phyloP scores from a whole-genome alignment of 768 basidiomycete species.

The Rickenella mellea region DNA sequence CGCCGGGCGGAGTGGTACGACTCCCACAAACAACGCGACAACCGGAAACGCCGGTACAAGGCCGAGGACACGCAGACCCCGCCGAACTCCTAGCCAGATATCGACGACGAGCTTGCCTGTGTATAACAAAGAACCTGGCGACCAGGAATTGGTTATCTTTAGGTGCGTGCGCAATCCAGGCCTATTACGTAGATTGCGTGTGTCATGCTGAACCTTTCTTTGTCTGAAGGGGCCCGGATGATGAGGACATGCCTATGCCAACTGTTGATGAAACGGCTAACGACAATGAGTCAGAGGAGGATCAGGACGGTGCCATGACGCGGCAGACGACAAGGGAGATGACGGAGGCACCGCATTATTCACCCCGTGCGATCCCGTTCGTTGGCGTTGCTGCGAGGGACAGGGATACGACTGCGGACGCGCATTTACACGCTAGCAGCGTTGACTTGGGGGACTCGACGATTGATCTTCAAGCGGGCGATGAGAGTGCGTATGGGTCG shows the following conservation, averaged over 20 bases:
- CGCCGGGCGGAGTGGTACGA: constrained; percentile 29
- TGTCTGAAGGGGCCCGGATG: not conserved
- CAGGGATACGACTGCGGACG: too few species aligned
- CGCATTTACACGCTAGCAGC: too few species aligned
- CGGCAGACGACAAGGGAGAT: not conserved
- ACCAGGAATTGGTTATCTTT: constrained; percentile 67
- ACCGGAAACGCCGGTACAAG: constrained; percentile 24
- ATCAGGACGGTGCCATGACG: constrained; percentile 17
- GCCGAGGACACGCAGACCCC: constrained; percentile 30
- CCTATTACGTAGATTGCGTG: not conserved
- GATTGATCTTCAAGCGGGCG: too few species aligned
- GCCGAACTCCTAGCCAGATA: constrained; percentile 70
- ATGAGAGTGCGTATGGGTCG: too few species aligned
- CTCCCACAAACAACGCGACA: constrained; percentile 14
- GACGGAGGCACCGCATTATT: not conserved
- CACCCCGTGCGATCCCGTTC: not conserved
- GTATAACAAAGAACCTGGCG: constrained; percentile 81
- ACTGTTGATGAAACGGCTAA: not conserved
- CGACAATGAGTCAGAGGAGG: constrained; percentile 17
- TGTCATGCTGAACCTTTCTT: not conserved
- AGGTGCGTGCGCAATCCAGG: constrained; percentile 33
- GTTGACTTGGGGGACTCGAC: too few species aligned
- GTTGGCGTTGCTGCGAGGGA: too few species aligned
- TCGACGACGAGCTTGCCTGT: constrained; percentile 69
- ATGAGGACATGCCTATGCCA: not conserved